Base-by-base conservation (phyloP, 2,329 filamentous ascomycete genomes). In the Drechslera avenae region DNA sequence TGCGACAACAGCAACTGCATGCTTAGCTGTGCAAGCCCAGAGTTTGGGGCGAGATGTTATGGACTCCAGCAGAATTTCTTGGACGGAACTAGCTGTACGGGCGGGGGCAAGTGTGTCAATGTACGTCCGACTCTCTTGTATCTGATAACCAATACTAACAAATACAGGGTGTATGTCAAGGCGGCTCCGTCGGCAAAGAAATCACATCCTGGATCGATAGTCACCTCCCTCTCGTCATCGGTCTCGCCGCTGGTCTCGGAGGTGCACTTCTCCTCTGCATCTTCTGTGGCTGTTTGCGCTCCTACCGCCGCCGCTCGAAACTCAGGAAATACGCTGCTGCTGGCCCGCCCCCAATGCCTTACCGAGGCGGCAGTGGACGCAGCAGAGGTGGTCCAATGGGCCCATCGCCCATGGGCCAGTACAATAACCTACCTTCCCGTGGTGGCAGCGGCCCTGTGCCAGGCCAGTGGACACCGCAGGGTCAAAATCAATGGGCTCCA, bases 21-120 rank as follows among this genome's bases (percentile, higher is more conserved):
- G 56, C 78, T 97, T 42, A 86, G 86, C 40, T 99, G 94, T 73
- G 81, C 82, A 2, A 88, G 87, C 18, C 85, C 90, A 4, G 78
- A 84, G 49, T 86, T 92, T 50, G 84, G 84, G 6, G 57, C 77
- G 5, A 79, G 82, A 6, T 96, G 91, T 73, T 86, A 88, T 53
- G 82, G 83, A 17, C 83, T 95, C 76, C 87, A 90, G 70, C 91
- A 97, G 71, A 94, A 95, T 75, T 97, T 96, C 75, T 79, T 97
- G 23, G 94, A 99, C 69, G 94, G 94, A 14, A 97, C 94, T 1
- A 78, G 83, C 1, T 99, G 94, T 70, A 82, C 85, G 44, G 89
- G 88, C 14, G 90, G 90, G 46, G 94, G 94, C 5, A 81, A 78
- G 49, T 99, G 94, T 73, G 70, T 73, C 43, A 93, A 92, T 63